Evolutionary conservation across 2,329 filamentous ascomycete species (phyloP).

Genomic region (Didymella sp.): DNA sequence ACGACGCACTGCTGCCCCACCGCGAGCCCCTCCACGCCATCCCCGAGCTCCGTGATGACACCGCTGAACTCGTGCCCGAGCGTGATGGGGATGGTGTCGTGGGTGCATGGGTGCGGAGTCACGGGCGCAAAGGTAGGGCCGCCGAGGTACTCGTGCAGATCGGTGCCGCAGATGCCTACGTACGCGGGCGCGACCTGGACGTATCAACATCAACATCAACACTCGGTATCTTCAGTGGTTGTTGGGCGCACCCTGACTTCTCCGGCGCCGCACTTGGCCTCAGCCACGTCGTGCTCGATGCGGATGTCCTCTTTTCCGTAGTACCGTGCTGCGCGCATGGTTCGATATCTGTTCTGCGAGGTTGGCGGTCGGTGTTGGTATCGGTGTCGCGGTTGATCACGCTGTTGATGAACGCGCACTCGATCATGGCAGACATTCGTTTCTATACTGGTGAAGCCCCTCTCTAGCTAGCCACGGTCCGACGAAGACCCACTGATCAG

Average conservation of each 20-base stretch:
- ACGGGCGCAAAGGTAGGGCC: conserved; percentile 58
- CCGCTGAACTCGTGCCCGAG: conserved; percentile 72
- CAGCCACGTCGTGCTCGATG: conserved; percentile 58
- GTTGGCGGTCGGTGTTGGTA: background rate
- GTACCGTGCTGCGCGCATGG: conserved; percentile 64
- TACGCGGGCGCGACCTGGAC: conserved; percentile 53
- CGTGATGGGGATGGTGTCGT: conserved; percentile 64
- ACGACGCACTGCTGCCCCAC: conserved; percentile 65
- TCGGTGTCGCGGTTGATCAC: conserved; percentile 26
- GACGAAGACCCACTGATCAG: conserved; percentile 1
- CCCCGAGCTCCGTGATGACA: conserved; percentile 64
- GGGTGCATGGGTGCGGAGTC: conserved; percentile 64
- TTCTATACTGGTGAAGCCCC: background rate
- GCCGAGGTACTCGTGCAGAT: conserved; percentile 62
- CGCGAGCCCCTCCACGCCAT: conserved; percentile 55
- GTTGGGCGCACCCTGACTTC: conserved; percentile 59
- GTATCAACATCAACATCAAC: no score
- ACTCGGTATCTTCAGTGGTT: no score
- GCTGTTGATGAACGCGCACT: conserved; percentile 42
- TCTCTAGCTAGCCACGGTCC: conserved; percentile 3
- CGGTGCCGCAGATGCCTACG: conserved; percentile 62
- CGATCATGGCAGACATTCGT: conserved; percentile 36
- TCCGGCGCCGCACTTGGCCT: conserved; percentile 56
- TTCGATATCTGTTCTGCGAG: background rate
- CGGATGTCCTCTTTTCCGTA: conserved; percentile 64